Evolutionary conservation across 2,329 filamentous ascomycete genomes (phyloP).

Genomic region (Whalleya microplaca): DNA sequence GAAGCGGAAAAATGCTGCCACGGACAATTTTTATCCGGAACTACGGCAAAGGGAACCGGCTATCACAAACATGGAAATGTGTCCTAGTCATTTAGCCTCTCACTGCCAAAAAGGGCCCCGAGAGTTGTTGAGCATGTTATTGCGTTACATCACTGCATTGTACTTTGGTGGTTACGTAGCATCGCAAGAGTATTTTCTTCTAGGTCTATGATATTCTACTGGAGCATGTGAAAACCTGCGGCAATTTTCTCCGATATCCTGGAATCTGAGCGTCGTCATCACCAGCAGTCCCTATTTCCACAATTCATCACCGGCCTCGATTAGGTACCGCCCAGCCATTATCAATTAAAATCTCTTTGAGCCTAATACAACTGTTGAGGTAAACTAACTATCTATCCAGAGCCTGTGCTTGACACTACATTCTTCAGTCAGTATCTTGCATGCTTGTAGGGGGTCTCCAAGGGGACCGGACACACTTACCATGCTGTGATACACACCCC

Average conservation of each 20-base stretch:
- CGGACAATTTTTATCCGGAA: neutral
- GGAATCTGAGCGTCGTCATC: neutral
- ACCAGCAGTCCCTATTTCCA: neutral
- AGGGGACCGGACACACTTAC: constrained; percentile 42
- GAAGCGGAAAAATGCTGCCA: neutral
- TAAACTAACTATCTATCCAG: constrained; percentile 32
- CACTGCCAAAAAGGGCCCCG: neutral
- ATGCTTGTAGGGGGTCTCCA: neutral
- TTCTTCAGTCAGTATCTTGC: constrained; percentile 16
- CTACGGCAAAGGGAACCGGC: neutral
- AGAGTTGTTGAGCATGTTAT: neutral
- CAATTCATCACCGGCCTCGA: constrained; percentile 4
- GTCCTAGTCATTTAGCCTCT: neutral
- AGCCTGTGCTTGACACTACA: constrained; percentile 38
- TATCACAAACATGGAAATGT: neutral
- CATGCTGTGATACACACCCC: constrained; percentile 61
- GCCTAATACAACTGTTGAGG: constrained; percentile 3
- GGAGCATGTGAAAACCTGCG: neutral
- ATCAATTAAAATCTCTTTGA: constrained; percentile 14
- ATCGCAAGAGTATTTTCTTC: neutral
- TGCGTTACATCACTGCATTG: neutral
- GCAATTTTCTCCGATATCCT: neutral
- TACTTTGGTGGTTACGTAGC: too few species aligned
- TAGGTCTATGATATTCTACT: neutral
- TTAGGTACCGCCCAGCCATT: constrained; percentile 1